phyloP scores from a whole-genome alignment of 2,329 filamentous ascomycete genomes.

The Talaromyces verruculosus region DNA sequence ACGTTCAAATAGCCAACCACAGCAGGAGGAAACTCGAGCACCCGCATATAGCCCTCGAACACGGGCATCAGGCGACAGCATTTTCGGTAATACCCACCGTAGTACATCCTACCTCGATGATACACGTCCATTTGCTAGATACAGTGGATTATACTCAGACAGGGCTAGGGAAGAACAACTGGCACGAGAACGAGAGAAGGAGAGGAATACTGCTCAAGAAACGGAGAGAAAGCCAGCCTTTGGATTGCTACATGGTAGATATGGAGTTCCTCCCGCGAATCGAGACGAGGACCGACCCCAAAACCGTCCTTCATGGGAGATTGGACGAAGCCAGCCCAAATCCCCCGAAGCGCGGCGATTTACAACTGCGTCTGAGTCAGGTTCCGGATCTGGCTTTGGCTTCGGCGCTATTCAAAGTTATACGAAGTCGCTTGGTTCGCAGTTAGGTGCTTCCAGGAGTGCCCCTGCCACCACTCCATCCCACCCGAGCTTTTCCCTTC shows the following conservation, averaged over 20 bases:
- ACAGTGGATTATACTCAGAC: slow-evolving; percentile 36
- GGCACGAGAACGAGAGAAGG: slow-evolving; percentile 38
- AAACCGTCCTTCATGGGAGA: slow-evolving; percentile 36
- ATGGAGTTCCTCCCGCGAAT: slow-evolving; percentile 35
- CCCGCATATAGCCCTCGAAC: slow-evolving; percentile 39
- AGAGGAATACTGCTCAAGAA: slow-evolving; percentile 33
- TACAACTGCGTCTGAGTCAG: slow-evolving; percentile 31
- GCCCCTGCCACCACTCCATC: slow-evolving; percentile 22
- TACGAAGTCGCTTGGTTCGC: slow-evolving; percentile 43
- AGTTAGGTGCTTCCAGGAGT: slow-evolving; percentile 37
- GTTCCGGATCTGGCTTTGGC: slow-evolving; percentile 35
- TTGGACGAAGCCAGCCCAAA: slow-evolving; percentile 38
- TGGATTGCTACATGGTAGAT: slow-evolving; percentile 31
- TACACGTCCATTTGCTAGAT: slow-evolving; percentile 34
- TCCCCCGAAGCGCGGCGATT: slow-evolving; percentile 43
- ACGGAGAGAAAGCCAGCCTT: slow-evolving; percentile 30
- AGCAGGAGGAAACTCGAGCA: slow-evolving; percentile 38
- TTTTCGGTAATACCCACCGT: slow-evolving; percentile 29
- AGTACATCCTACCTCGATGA: slow-evolving; percentile 34
- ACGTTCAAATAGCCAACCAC: slow-evolving; percentile 45
- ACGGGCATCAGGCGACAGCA: slow-evolving; percentile 29
- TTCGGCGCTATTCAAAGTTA: slow-evolving; percentile 45
- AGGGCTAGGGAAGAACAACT: slow-evolving; percentile 38
- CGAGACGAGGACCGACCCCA: slow-evolving; percentile 35
- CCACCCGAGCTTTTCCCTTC: slow-evolving; percentile 29